These are phyloP conservation scores for Streptanthus diversifolius DNA, from an alignment of 345 rosid species.

Conservation along the genomic window DNA sequence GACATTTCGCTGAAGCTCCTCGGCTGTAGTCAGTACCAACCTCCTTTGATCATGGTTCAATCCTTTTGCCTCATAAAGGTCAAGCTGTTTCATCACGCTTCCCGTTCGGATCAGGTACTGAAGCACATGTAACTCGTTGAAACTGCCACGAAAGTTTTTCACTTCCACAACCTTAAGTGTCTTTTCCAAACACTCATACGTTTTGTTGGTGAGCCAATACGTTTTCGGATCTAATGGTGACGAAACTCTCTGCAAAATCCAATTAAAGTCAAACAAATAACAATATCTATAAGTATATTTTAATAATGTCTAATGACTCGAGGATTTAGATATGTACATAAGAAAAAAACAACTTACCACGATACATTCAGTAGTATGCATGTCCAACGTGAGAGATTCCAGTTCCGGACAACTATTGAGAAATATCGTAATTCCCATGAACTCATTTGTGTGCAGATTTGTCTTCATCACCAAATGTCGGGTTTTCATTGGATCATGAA, in stretches of 20 bases:
- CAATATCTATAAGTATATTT: background rate
- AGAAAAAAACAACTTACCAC: slow-evolving; percentile 25
- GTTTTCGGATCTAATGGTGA: background rate
- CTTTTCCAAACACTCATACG: slow-evolving; percentile 24
- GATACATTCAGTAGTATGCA: slow-evolving; percentile 17
- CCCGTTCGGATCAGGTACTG: slow-evolving; percentile 27
- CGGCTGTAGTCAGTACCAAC: background rate
- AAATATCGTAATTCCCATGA: slow-evolving; percentile 44
- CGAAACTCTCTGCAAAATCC: background rate
- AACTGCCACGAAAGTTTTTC: slow-evolving; percentile 24
- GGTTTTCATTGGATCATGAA: slow-evolving; percentile 27
- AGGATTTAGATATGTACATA: background rate
- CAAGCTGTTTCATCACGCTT: slow-evolving; percentile 25
- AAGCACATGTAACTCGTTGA: slow-evolving; percentile 21
- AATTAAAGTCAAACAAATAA: background rate
- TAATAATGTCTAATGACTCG: background rate
- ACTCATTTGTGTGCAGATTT: slow-evolving; percentile 34
- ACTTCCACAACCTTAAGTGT: slow-evolving; percentile 40
- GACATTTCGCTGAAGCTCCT: background rate
- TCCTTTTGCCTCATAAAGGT: slow-evolving; percentile 13
- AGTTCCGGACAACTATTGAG: slow-evolving; percentile 35
- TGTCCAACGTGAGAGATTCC: slow-evolving; percentile 39
- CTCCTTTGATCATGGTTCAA: background rate
- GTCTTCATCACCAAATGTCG: slow-evolving; percentile 42
- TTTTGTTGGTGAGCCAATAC: slow-evolving; percentile 1